phyloP scores from a whole-genome alignment of 164 flowering plant species.

The Kalanchoe fedtschenkoi region DNA sequence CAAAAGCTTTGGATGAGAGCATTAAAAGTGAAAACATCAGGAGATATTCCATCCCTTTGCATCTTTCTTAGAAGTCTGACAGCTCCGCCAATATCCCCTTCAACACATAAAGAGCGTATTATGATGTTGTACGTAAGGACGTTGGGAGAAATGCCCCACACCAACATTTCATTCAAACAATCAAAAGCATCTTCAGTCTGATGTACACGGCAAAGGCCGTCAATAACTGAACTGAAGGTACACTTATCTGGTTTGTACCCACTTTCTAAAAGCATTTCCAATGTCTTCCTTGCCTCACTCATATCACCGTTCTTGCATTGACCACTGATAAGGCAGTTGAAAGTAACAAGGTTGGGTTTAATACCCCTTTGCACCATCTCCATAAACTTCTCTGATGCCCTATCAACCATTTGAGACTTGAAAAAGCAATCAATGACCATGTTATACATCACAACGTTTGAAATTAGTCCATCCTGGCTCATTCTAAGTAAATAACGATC shows the following conservation, averaged over 20 bases:
- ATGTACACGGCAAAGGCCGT: conserved; percentile 61
- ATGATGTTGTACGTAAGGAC: conserved; percentile 55
- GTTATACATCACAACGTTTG: conserved; percentile 54
- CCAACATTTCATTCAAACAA: conserved; percentile 68
- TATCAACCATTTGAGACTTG: conserved; percentile 46
- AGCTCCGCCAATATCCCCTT: conserved; percentile 51
- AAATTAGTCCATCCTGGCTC: conserved; percentile 38
- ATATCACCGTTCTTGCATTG: conserved; percentile 42
- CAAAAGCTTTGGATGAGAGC: conserved; percentile 60
- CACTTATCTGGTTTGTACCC: conserved; percentile 65
- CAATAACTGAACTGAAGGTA: conserved; percentile 73
- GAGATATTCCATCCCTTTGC: conserved; percentile 48
- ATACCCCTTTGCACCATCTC: conserved; percentile 50
- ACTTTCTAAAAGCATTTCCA: conserved; percentile 51
- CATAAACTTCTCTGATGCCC: conserved; percentile 32
- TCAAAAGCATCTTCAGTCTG: conserved; percentile 57
- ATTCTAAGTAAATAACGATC: conserved; percentile 39
- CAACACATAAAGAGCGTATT: conserved; percentile 49
- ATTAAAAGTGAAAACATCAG: conserved; percentile 63
- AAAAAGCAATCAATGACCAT: conserved; percentile 69
- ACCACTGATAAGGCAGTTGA: conserved; percentile 72
- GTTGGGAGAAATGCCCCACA: conserved; percentile 77
- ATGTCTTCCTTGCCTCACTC: conserved; percentile 32
- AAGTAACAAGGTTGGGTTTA: conserved; percentile 69
- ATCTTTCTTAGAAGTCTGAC: conserved; percentile 41